Percentiles rank a stretch among this genome's conserved stretches.
Conservation (phyloP, 2,329 filamentous ascomycete genomes). For the Colletotrichum costaricense region DNA sequence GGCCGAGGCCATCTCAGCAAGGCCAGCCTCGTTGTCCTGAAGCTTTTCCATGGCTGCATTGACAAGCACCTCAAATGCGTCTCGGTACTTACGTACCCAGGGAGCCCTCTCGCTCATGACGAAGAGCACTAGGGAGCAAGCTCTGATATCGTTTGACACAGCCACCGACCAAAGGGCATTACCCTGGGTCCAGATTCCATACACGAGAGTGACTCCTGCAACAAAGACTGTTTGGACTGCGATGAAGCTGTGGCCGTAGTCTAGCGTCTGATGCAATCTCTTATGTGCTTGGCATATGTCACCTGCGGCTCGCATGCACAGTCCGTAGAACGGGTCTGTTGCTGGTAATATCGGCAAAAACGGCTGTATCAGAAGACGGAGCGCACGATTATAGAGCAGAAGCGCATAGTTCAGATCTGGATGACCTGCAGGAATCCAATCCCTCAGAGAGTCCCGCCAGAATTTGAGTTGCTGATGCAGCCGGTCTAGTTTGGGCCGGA, state of each 20-base stretch:
- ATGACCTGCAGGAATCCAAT: constrained; percentile 62
- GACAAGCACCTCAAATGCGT: constrained; percentile 58
- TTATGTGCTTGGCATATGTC: constrained; percentile 56
- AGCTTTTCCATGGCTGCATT: constrained; percentile 45
- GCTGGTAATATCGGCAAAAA: constrained; percentile 58
- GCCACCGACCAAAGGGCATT: constrained; percentile 58
- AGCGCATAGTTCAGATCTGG: constrained; percentile 59
- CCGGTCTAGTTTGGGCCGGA: constrained; percentile 59
- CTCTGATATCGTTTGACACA: constrained; percentile 60
- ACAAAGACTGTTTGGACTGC: constrained; percentile 56
- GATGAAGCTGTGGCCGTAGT: constrained; percentile 55
- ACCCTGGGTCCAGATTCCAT: constrained; percentile 54
- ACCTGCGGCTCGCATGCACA: constrained; percentile 52
- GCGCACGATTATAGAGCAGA: constrained; percentile 60
- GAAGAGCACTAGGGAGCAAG: constrained; percentile 59
- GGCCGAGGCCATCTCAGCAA: constrained; percentile 27
- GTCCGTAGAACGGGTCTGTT: constrained; percentile 57
- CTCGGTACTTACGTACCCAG: constrained; percentile 59
- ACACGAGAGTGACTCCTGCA: constrained; percentile 52
- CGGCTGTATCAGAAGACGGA: constrained; percentile 62
- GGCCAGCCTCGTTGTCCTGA: constrained; percentile 11
- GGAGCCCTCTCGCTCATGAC: constrained; percentile 60
- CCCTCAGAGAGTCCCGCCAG: constrained; percentile 68
- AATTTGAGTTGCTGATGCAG: constrained; percentile 54
- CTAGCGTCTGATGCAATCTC: constrained; percentile 51